Conservation (phyloP, 495 filamentous ascomycete genomes). For the Talaromyces wortmannii region DNA sequence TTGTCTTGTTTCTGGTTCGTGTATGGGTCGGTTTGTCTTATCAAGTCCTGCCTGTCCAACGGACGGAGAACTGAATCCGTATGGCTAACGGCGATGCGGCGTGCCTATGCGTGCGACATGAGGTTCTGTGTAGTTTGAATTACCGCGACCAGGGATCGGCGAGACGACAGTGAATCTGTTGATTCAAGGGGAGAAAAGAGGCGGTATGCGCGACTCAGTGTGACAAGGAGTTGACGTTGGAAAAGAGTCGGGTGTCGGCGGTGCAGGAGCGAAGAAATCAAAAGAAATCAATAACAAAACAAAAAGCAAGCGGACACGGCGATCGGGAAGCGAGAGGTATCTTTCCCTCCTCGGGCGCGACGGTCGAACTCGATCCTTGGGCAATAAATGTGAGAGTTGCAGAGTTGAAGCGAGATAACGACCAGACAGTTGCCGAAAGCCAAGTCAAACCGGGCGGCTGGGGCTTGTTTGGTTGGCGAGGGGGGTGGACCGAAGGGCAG, state of each 20-base stretch:
- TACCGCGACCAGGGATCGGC: not conserved
- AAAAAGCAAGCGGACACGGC: too few relatives aligned
- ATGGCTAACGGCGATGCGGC: not conserved
- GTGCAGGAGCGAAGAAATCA: too few relatives aligned
- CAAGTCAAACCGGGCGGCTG: not conserved
- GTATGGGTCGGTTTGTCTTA: not conserved
- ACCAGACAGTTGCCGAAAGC: not conserved
- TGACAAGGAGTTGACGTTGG: too few relatives aligned
- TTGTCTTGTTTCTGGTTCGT: not conserved
- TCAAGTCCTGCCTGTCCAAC: not conserved
- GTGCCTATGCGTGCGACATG: not conserved
- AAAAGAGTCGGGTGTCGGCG: too few relatives aligned
- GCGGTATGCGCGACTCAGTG: too few relatives aligned
- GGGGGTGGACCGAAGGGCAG: not conserved
- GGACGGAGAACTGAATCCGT: not conserved
- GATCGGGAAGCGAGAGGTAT: too few relatives aligned
- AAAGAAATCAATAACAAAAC: too few relatives aligned
- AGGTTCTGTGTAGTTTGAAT: not conserved
- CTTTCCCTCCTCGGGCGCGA: too few relatives aligned
- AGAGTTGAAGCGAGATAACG: constrained; percentile 1
- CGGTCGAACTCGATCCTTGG: too few relatives aligned
- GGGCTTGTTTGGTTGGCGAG: not conserved
- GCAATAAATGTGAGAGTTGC: too few relatives aligned
- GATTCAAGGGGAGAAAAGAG: too few relatives aligned
- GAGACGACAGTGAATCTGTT: too few relatives aligned